Percentiles rank a stretch among this genome's conserved stretches.
These are phyloP conservation scores for Colletotrichum limetticola DNA, from an alignment of 2,329 filamentous ascomycete species.

Conservation along the genomic window DNA sequence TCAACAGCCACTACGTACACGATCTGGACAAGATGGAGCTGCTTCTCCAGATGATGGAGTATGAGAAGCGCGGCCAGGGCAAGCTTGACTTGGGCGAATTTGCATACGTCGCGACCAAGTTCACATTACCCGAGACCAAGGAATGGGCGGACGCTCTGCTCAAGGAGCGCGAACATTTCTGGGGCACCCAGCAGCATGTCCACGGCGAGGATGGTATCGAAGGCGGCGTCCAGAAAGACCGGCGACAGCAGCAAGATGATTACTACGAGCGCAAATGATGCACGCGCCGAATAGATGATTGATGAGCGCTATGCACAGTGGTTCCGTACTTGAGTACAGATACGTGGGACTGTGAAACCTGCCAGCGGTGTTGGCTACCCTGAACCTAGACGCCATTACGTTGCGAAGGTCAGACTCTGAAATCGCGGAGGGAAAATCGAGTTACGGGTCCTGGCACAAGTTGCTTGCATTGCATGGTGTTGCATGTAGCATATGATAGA, in stretches of 20 bases:
- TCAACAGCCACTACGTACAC: constrained; percentile 90
- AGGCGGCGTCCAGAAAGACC: constrained; percentile 49
- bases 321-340: background rate
- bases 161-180: constrained; percentile 79
- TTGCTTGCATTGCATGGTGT: background rate
- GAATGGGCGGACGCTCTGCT: constrained; percentile 83
- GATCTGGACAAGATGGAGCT: constrained; percentile 98
- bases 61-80: constrained; percentile 78
- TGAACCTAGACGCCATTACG: background rate
- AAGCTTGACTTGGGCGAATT: constrained; percentile 87
- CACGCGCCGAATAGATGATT: background rate
- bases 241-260: constrained; percentile 55
- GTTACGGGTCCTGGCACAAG: background rate
- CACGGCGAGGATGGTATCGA: constrained; percentile 56
- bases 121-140: constrained; percentile 81
- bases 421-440: background rate
- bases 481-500: background rate
- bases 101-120: constrained; percentile 77
- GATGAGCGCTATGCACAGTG: no score
- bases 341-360: background rate
- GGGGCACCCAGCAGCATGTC: constrained; percentile 64
- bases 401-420: background rate
- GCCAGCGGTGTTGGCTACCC: background rate
- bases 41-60: constrained; percentile 94
- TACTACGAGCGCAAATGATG: constrained; percentile 53